Evolutionary conservation across 345 rosid species (phyloP).

Genomic region (Lepidium africanum): DNA sequence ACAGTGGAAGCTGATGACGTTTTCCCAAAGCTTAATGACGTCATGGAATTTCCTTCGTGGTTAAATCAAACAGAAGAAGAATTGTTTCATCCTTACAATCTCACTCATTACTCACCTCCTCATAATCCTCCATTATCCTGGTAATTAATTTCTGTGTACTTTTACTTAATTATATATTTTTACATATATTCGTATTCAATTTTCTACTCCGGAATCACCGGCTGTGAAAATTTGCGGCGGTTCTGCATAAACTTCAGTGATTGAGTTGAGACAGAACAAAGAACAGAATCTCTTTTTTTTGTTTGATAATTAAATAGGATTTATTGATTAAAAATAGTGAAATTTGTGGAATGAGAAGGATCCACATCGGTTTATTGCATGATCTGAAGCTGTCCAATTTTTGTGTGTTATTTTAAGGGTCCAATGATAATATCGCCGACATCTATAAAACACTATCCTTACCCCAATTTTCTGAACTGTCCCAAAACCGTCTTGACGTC

Average conservation of each 20-base stretch:
- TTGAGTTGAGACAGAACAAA: slow-evolving; percentile 5
- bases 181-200: too few relatives aligned
- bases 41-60: slow-evolving; percentile 88
- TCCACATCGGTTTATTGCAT: slow-evolving; percentile 28
- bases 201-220: slow-evolving; percentile 8
- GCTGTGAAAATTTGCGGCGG: slow-evolving; percentile 14
- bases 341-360: slow-evolving; percentile 23
- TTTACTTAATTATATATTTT: too few relatives aligned
- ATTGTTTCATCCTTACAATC: slow-evolving; percentile 49
- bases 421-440: slow-evolving; percentile 30
- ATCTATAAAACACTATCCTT: slow-evolving; percentile 21
- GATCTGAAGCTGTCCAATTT: slow-evolving; percentile 21
- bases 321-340: slow-evolving; percentile 4
- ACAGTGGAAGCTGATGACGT: slow-evolving; percentile 43
- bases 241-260: slow-evolving; percentile 18
- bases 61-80: slow-evolving; percentile 56
- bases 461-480: slow-evolving; percentile 24
- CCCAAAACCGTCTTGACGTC: slow-evolving; percentile 27
- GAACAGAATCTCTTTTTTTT: neutral
- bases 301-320: neutral
- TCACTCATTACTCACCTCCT: slow-evolving; percentile 42
- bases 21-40: slow-evolving; percentile 56
- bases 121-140: slow-evolving; percentile 69
- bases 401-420: neutral
- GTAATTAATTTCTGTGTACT: slow-evolving; percentile 31